These are phyloP conservation scores for Mallotus repandus DNA, from an alignment of 441 rosid species.

Conservation along the genomic window DNA sequence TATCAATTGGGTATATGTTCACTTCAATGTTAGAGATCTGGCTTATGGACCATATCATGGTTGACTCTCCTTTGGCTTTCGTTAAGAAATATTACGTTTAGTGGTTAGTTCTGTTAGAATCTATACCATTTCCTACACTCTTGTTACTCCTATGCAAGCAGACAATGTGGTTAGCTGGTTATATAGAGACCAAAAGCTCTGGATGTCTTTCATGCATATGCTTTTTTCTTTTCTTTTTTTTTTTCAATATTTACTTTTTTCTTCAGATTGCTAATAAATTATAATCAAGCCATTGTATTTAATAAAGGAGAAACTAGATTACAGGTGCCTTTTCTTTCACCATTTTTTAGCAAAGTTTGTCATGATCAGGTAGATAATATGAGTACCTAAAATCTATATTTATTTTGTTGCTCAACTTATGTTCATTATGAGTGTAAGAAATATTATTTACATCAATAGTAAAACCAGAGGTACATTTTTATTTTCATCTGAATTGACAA, in stretches of 20 bases:
- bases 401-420: not conserved
- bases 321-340: not conserved
- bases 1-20: constrained; percentile 61
- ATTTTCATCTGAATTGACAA: not conserved
- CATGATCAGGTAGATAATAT: not conserved
- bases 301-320: constrained; percentile 1
- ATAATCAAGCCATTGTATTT: not conserved
- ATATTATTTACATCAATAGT: not conserved
- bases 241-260: not conserved
- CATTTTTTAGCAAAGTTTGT: no score
- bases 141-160: not conserved
- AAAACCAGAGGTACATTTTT: not conserved
- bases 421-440: not conserved
- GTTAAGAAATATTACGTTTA: constrained; percentile 48
- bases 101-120: constrained; percentile 42
- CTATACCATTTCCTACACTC: not conserved
- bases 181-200: not conserved
- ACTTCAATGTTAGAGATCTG: constrained; percentile 62
- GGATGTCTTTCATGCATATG: not conserved
- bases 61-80: constrained; percentile 44
- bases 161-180: not conserved
- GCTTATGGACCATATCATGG: constrained; percentile 40
- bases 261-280: not conserved
- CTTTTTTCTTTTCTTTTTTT: not conserved
- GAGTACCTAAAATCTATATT: not conserved